Conservation (phyloP, 2,329 filamentous ascomycete genomes). For the Phaeosphaeriaceae sp. region DNA sequence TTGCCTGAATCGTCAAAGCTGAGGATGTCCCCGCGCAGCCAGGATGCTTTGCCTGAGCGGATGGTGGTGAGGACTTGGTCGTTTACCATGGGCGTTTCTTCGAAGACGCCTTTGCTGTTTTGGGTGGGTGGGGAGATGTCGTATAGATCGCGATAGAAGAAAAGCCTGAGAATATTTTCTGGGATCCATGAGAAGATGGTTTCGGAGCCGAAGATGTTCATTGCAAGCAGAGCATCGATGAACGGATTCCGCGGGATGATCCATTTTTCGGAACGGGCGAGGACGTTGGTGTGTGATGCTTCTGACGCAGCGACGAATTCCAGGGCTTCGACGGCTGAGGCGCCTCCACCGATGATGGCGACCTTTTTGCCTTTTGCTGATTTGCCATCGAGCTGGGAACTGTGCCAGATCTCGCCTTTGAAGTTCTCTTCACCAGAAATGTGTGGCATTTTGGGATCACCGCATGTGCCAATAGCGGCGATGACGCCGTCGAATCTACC, state of each 20-base stretch:
- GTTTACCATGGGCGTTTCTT: constrained; percentile 87
- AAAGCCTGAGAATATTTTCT: constrained; percentile 74
- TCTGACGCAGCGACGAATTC: constrained; percentile 76
- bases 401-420: constrained; percentile 77
- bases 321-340: constrained; percentile 81
- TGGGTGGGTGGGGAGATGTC: constrained; percentile 70
- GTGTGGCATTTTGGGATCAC: constrained; percentile 75
- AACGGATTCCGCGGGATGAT: constrained; percentile 83
- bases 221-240: constrained; percentile 74
- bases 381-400: constrained; percentile 76
- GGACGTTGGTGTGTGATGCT: constrained; percentile 73
- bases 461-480: constrained; percentile 80
- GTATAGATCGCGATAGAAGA: constrained; percentile 84
- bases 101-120: constrained; percentile 71
- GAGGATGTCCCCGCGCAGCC: constrained; percentile 82
- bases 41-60: constrained; percentile 74
- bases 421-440: constrained; percentile 77
- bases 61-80: constrained; percentile 80
- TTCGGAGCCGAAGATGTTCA: constrained; percentile 83
- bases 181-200: constrained; percentile 80
- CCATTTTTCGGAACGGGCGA: constrained; percentile 84
- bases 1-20: constrained; percentile 68
- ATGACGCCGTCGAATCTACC: constrained; percentile 82
- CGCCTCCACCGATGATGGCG: constrained; percentile 78
- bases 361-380: constrained; percentile 77